Base-by-base conservation (phyloP, 805 yeast species). In the Saccharomycopsis sp. region DNA sequence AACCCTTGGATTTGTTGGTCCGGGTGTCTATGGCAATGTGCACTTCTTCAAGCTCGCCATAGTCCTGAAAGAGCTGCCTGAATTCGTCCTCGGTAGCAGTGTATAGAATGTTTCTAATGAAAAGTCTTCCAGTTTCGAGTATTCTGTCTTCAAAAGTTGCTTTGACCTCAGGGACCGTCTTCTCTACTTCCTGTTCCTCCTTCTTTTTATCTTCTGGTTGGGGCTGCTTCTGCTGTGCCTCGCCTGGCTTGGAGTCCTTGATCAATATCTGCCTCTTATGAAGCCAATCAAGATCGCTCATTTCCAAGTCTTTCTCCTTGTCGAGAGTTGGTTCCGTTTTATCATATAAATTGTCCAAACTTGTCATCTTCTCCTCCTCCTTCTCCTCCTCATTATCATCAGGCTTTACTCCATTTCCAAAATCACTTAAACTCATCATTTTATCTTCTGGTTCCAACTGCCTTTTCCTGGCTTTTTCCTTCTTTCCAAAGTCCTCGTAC, bases 21-120 rank as follows among this genome's bases (percentile, higher is more conserved):
- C 92, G 74, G 3, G 94, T 80, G 55, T 89, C 97, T 27, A 87
- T 59, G 1, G 98, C 96, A 52, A 92, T 67, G 59, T 92, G 98
- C 1, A 86, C 95, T 61, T 92, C 97, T 49, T 78, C 84, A 29
- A 87, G 58, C 4, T 63, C 62, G 7, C 98, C 98, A 56, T 63
- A 92, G 3, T 65, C 56, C 4, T 67, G 48, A 53, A 92, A 88
- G 18, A 87, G 63, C 2, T 68, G 62, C 23, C 64, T 61, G 56
- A 88, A 80, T 40, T 92, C 97, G 0, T 72, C 74, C 56, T 88
- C 96, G 0, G 81, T 69, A 8, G 95, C 75, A 0, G 80, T 65
- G 53, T 86, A 92, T 4, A 77, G 67, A 35, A 92, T 80, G 55
- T 92, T 92, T 64, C 98, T 76, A 36, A 92, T 60, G 59, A 92